phyloP scores from a whole-genome alignment of 352 stramenopile species.

The Pythium sukuiense region DNA sequence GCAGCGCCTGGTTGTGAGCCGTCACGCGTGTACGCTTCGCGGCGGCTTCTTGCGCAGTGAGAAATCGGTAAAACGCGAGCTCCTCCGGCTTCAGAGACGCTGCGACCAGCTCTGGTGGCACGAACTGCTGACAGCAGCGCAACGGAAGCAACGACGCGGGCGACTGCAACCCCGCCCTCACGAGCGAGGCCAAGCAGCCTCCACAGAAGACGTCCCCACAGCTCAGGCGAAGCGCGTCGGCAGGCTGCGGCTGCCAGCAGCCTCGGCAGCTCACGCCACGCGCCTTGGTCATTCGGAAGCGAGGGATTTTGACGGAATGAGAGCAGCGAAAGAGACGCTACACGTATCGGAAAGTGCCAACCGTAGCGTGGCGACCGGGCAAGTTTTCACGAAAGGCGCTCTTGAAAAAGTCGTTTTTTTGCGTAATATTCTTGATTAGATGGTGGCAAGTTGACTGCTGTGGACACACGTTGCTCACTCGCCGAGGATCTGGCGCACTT shows the following conservation, averaged over 20 bases:
- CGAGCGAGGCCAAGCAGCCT: constrained; percentile 38
- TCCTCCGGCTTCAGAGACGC: constrained; percentile 38
- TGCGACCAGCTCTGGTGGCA: constrained; percentile 33
- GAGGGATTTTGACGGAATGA: neutral
- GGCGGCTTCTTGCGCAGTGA: constrained; percentile 9
- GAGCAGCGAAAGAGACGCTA: too few relatives aligned
- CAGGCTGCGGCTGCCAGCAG: constrained; percentile 9
- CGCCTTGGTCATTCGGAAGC: neutral
- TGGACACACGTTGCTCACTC: constrained; percentile 27
- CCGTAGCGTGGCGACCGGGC: neutral
- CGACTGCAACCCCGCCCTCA: constrained; percentile 24
- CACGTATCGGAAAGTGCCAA: neutral
- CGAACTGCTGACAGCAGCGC: constrained; percentile 37
- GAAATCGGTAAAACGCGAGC: constrained; percentile 45
- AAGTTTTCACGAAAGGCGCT: neutral
- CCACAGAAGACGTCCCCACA: constrained; percentile 37
- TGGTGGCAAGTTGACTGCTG: neutral
- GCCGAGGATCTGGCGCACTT: constrained; percentile 51
- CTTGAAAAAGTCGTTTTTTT: neutral
- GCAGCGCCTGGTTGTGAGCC: neutral
- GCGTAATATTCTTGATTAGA: neutral
- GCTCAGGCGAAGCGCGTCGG: constrained; percentile 13
- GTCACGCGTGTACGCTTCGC: constrained; percentile 1
- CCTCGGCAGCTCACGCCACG: constrained; percentile 2
- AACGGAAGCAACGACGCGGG: constrained; percentile 29